Evolutionary conservation across 2,329 filamentous ascomycete species (phyloP).

Genomic region (Aspergillus sp.): DNA sequence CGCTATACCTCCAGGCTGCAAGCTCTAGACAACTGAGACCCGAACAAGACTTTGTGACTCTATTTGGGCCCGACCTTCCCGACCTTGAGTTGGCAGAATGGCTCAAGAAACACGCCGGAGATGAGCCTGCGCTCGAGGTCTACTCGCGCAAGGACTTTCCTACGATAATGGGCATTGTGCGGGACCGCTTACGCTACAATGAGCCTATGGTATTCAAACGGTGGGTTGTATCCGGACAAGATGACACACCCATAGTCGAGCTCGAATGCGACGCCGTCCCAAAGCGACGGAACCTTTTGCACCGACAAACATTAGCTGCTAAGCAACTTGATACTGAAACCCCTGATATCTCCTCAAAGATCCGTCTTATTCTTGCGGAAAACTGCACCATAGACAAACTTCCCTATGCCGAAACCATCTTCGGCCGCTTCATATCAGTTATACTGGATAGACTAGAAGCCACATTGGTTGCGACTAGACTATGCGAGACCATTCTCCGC

Average conservation of each 20-base stretch:
- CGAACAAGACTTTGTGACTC: slow-evolving; percentile 27
- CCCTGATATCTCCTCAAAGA: slow-evolving; percentile 16
- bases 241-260: slow-evolving; percentile 15
- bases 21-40: slow-evolving; percentile 7
- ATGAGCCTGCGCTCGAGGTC: slow-evolving; percentile 24
- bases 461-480: slow-evolving; percentile 61
- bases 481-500: slow-evolving; percentile 59
- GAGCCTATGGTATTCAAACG: slow-evolving; percentile 28
- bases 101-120: slow-evolving; percentile 24
- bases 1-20: slow-evolving; percentile 29
- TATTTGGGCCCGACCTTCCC: slow-evolving; percentile 30
- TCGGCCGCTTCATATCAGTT: slow-evolving; percentile 68
- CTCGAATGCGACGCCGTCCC: slow-evolving; percentile 32
- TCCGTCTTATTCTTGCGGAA: slow-evolving; percentile 23
- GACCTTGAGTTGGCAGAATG: slow-evolving; percentile 22
- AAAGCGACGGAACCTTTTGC: slow-evolving; percentile 31
- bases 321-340: slow-evolving; percentile 12
- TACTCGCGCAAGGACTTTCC: slow-evolving; percentile 15
- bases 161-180: slow-evolving; percentile 26
- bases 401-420: slow-evolving; percentile 48
- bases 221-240: slow-evolving; percentile 23
- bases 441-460: slow-evolving; percentile 71
- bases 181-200: slow-evolving; percentile 26
- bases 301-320: slow-evolving; percentile 13
- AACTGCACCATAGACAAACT: slow-evolving; percentile 43